Conservation (phyloP, 345 rosid species). For the Sonneratia caseolaris region DNA sequence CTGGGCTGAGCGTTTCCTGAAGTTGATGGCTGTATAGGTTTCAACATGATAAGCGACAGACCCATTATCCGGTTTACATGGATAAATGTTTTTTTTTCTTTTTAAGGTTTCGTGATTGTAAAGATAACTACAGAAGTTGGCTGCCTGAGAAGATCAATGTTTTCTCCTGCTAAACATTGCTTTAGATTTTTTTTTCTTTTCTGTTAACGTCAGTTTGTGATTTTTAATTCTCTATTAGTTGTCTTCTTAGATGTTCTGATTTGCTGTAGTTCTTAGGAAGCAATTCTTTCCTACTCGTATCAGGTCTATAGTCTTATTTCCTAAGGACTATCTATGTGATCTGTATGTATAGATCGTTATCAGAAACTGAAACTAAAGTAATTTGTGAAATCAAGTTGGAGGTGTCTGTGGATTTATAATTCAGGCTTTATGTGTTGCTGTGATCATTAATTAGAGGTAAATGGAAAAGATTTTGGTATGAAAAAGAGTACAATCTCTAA, state of each 20-base stretch:
- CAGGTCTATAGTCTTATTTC: neutral
- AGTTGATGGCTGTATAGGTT: neutral
- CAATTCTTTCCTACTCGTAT: neutral
- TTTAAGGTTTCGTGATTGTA: neutral
- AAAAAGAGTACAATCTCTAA: neutral
- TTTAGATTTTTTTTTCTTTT: neutral
- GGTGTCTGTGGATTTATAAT: neutral
- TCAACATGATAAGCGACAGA: neutral
- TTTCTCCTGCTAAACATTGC: neutral
- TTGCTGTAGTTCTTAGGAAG: neutral
- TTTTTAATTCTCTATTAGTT: neutral
- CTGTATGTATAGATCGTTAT: neutral
- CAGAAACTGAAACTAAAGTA: neutral
- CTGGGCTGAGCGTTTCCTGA: neutral
- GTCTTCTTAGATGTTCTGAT: neutral
- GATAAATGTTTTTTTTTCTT: neutral
- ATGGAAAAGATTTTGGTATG: neutral
- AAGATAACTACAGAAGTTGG: neutral
- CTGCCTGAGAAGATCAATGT: neutral
- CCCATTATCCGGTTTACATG: neutral
- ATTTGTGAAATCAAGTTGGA: no score
- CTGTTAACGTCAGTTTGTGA: neutral
- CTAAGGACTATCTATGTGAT: neutral
- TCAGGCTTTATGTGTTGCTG: neutral
- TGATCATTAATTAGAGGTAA: neutral